Conservation (phyloP, 1,284 basidiomycete species). For the Moniliella sp. region DNA sequence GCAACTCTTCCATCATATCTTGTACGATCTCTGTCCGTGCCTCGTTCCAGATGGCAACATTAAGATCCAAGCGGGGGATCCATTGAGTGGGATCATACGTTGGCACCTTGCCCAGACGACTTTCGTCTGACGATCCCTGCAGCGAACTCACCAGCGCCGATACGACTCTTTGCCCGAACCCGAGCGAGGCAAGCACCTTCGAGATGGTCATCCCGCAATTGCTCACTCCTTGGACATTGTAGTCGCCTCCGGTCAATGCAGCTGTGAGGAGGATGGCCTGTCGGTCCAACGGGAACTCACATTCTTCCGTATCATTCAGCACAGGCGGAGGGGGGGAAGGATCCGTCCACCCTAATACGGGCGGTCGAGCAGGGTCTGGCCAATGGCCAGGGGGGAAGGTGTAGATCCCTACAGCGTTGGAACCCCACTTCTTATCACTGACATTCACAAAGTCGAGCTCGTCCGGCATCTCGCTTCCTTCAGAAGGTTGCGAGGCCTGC, state of each 20-base stretch:
- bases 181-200: not conserved
- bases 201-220: conserved; percentile 14
- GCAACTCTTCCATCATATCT: not conserved
- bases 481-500: too few species aligned
- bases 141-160: not conserved
- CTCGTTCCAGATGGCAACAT: not conserved
- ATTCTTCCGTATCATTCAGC: too few species aligned
- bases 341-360: too few species aligned
- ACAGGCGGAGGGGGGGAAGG: too few species aligned
- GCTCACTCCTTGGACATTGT: conserved; percentile 38
- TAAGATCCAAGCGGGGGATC: not conserved
- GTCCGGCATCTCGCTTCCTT: too few species aligned
- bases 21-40: not conserved
- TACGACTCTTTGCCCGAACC: not conserved
- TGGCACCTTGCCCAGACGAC: not conserved
- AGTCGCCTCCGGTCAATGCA: conserved; percentile 71
- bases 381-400: too few species aligned
- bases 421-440: too few species aligned
- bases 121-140: too few species aligned
- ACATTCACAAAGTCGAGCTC: too few species aligned
- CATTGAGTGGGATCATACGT: not conserved
- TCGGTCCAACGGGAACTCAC: conserved; percentile 40
- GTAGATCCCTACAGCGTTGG: too few species aligned
- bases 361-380: too few species aligned
- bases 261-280: conserved; percentile 65